These are phyloP conservation scores for Tolypocladium tropicale DNA, from an alignment of 2,329 filamentous ascomycete genomes.

Conservation along the genomic window DNA sequence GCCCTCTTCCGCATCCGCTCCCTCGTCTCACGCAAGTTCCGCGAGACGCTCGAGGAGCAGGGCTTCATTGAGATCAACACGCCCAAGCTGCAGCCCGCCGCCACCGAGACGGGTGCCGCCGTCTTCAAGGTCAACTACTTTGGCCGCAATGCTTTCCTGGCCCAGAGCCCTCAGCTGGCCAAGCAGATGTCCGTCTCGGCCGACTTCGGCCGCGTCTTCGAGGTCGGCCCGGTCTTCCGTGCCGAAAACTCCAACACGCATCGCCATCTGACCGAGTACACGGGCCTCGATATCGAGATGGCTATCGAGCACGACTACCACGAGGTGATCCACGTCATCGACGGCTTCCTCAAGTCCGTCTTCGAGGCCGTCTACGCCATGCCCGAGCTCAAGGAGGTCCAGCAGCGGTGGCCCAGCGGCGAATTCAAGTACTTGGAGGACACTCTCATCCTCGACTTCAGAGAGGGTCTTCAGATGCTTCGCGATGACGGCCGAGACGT, in stretches of 20 bases:
- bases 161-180: constrained; percentile 82
- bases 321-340: constrained; percentile 71
- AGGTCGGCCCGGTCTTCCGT: constrained; percentile 64
- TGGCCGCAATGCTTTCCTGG: constrained; percentile 73
- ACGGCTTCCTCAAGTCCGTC: constrained; percentile 71
- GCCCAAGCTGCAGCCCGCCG: constrained; percentile 80
- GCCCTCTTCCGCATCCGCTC: constrained; percentile 82
- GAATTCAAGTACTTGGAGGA: constrained; percentile 81
- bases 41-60: constrained; percentile 59
- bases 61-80: constrained; percentile 92
- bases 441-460: constrained; percentile 73
- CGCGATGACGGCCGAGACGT: constrained; percentile 74
- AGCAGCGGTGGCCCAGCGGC: constrained; percentile 74
- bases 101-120: constrained; percentile 82
- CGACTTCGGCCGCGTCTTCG: constrained; percentile 82
- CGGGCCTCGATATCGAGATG: constrained; percentile 89
- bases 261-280: constrained; percentile 89
- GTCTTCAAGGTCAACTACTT: constrained; percentile 94
- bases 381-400: constrained; percentile 68
- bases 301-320: constrained; percentile 81
- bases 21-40: constrained; percentile 70
- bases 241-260: constrained; percentile 96
- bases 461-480: constrained; percentile 69
- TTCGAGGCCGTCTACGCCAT: constrained; percentile 30
- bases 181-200: constrained; percentile 91